phyloP scores from a whole-genome alignment of 257 asterid genomes.

The Echites panduratus region DNA sequence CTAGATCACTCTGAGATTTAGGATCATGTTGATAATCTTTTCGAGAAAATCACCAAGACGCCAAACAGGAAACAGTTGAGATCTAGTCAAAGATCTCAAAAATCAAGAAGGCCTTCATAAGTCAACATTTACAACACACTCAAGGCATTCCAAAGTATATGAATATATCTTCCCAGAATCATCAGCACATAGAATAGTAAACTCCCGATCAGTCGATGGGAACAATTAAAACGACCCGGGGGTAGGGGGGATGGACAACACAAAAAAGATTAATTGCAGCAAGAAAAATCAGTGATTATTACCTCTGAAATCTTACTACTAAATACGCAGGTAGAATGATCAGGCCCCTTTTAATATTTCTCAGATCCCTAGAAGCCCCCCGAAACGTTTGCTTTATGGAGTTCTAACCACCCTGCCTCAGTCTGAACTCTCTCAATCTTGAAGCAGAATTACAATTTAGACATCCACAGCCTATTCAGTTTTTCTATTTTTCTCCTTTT shows the following conservation, averaged over 20 bases:
- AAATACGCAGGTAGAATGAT: neutral
- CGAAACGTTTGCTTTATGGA: neutral
- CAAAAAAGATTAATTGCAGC: neutral
- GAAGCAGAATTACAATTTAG: neutral
- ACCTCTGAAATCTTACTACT: slow-evolving; percentile 8
- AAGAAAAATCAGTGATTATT: neutral
- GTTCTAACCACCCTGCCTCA: slow-evolving; percentile 1
- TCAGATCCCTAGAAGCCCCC: slow-evolving; percentile 6
- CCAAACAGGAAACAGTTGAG: neutral
- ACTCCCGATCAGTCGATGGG: neutral
- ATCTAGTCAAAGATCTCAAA: neutral
- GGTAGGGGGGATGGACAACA: neutral
- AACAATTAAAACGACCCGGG: neutral
- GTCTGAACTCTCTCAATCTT: neutral
- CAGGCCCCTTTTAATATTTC: neutral
- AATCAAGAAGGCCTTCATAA: neutral
- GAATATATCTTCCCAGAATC: neutral
- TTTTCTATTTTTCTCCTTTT: neutral
- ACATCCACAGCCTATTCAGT: slow-evolving; percentile 2
- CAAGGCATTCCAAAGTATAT: neutral
- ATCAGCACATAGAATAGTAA: neutral
- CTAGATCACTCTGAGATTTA: neutral
- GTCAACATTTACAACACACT: neutral
- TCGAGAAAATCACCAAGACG: neutral
- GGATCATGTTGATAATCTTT: neutral